A percentile compares a stretch with the other conserved stretches of the same genome.
Evolutionary conservation across 805 yeast genomes (phyloP).

Genomic region (Wilhelminamyces savonicus): DNA sequence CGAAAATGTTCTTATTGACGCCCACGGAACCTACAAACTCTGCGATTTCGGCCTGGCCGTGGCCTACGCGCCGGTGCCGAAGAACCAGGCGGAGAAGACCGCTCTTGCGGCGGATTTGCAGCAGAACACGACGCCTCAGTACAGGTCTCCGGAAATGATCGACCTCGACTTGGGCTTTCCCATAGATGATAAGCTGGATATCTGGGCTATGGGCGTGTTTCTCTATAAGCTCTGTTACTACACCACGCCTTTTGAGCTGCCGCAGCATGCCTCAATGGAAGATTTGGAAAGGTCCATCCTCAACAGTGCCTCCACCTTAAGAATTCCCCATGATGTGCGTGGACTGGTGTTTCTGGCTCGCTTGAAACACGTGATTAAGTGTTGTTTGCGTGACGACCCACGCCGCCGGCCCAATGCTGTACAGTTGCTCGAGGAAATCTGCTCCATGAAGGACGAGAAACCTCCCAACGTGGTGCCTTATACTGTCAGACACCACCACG

Average conservation of each 20-base stretch:
- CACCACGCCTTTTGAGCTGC: constrained; percentile 74
- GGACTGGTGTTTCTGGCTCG: constrained; percentile 49
- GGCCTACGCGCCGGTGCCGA: constrained; percentile 57
- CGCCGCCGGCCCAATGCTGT: constrained; percentile 66
- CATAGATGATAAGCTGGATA: constrained; percentile 75
- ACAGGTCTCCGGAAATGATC: constrained; percentile 80
- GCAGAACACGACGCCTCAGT: constrained; percentile 81
- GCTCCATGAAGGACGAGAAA: constrained; percentile 46
- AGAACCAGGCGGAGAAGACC: constrained; percentile 52
- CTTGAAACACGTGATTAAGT: constrained; percentile 57
- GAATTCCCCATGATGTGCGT: constrained; percentile 40
- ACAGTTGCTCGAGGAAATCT: constrained; percentile 64
- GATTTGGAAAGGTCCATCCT: constrained; percentile 56
- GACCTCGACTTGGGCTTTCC: constrained; percentile 64
- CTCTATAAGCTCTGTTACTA: constrained; percentile 73
- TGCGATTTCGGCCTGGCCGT: constrained; percentile 84
- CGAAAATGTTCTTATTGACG: constrained; percentile 68
- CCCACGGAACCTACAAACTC: constrained; percentile 53
- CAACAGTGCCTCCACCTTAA: constrained; percentile 44
- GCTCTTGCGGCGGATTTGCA: constrained; percentile 60
- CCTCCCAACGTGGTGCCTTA: constrained; percentile 39
- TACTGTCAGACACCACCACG: constrained; percentile 23
- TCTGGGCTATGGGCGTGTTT: constrained; percentile 82
- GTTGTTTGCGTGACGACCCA: constrained; percentile 60
- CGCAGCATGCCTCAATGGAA: constrained; percentile 25